Evolutionary conservation across 2,329 filamentous ascomycete species (phyloP), one percentile per base, ranked within the genome.

Genomic region (Ophioceras dolichostomum): DNA sequence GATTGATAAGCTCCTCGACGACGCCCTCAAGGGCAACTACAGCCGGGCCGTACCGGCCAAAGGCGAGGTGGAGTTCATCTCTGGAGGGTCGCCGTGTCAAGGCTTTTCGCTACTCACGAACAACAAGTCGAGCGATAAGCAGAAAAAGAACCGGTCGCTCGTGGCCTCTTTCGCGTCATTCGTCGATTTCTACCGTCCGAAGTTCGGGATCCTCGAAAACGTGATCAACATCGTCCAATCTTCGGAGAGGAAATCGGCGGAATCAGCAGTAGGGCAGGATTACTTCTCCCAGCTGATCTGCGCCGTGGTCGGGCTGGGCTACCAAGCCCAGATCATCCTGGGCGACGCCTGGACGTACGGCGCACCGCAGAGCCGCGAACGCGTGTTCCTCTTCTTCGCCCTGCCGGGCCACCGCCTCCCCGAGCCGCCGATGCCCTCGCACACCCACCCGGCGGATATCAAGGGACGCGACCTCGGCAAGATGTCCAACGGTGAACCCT

Each of bases 161-260:
- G 71, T 91, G 0, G 83, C 82, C 0, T 82, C 82, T 0, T 84
- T 89, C 27, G 78, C 77, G 0, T 76, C 83, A 0, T 84, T 71
- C 41, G 64, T 89, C 2, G 84, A 93, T 43, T 58, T 85, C 0
- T 87, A 84, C 45, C 70, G 79, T 0, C 84, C 85, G 0, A 65
- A 72, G n/a, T 89, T 83, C 49, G 81, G 77, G 0, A 45, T 89
- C 0, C 64, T 93, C 0, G 85, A 93, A 53, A 93, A 93, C 45
- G 85, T 93, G 0, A 57, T 72, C 0, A 65, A 60, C 0, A 84
- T 89, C 59, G 68, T 81, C 0, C 66, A 59, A 33, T 62, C 50
- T 19, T 38, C 1, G 28, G 34, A 18, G 59, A 60, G 14, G 61
- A 54, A 14, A 48, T 50, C 6, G 58, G 55, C 22, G 58, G 67